Base-by-base conservation (phyloP, 495 filamentous ascomycete genomes). In the Penicillium nucicola region DNA sequence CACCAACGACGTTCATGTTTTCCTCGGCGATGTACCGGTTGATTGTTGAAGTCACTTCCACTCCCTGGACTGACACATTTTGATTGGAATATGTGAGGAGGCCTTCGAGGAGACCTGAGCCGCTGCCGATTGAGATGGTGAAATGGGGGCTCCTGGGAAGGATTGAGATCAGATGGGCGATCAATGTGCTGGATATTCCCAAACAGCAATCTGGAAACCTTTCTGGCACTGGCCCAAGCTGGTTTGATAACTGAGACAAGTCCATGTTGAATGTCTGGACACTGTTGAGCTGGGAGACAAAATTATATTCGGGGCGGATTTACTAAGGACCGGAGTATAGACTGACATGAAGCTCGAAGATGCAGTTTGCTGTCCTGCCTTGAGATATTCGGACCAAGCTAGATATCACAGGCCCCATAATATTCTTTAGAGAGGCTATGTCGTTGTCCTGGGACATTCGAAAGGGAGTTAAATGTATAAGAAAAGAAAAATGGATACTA, bases 111-210 rank as follows among this genome's bases (percentile, higher is more conserved):
- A 83, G 62, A 10, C 79, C 81, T 17, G 62, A 70, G 35, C 81
- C 81, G 50, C 74, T 76, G 50, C 81, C 81, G 14, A 84, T 66
- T 2, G 81, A 83, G 34, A 82, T 50, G 6, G 66, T 70, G 54
- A 75, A 64, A 5, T 14, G 50, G 3, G 78, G 74, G 13, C 52
- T 32, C 19, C 55, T 31, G 10, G 79, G 77, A 12, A 83, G 69
- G n/a, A 71, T 49, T 12, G 40, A 45, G 8, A 51, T 45, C 2
- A 82, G 46, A 15, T 55, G 45, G 31, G 56, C 19, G 19, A 78
- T 50, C 5, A 83, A 48, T 12, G 64, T 63, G 20, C 20, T 59
- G 31, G 79, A 82, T 18, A 83, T 58, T 28, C 64, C 62, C n/a
- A 75, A 57, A 46, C 80, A 82, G 62, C 75, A 79, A 42, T 72